A percentile compares a stretch with the other conserved stretches of the same genome.
These are phyloP conservation scores for Xylaria sp. DNA, from an alignment of 2,329 filamentous ascomycete genomes.

Conservation along the genomic window DNA sequence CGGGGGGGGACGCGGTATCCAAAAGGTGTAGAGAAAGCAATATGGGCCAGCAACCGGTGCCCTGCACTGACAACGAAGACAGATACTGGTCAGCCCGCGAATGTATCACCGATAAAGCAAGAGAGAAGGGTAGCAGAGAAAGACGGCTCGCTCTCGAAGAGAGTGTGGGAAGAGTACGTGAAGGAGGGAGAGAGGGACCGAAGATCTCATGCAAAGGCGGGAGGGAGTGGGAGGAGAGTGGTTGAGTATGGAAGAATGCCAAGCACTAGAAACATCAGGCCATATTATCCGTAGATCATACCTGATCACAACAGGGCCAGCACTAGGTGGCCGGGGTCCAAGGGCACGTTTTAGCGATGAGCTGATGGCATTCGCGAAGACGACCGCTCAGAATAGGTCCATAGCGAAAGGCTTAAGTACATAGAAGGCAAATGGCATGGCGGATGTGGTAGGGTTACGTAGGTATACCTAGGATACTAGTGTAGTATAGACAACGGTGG, in stretches of 20 bases:
- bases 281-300: slow-evolving; percentile 51
- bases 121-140: slow-evolving; percentile 29
- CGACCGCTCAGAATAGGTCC: slow-evolving; percentile 18
- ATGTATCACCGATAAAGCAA: slow-evolving; percentile 39
- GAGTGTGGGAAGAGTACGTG: slow-evolving; percentile 27
- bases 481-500: neutral
- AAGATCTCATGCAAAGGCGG: slow-evolving; percentile 39
- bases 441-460: slow-evolving; percentile 8
- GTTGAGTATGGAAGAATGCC: slow-evolving; percentile 39
- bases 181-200: slow-evolving; percentile 34
- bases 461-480: too few species aligned
- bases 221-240: slow-evolving; percentile 41
- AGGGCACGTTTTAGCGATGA: slow-evolving; percentile 19
- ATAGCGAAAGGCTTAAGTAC: neutral
- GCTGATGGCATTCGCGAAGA: slow-evolving; percentile 16
- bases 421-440: slow-evolving; percentile 8
- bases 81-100: slow-evolving; percentile 45
- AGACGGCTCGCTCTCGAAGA: slow-evolving; percentile 28
- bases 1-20: neutral
- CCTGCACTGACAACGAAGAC: slow-evolving; percentile 40
- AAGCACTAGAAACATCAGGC: slow-evolving; percentile 47
- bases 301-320: slow-evolving; percentile 47
- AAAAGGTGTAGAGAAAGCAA: slow-evolving; percentile 32
- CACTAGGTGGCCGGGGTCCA: slow-evolving; percentile 36
- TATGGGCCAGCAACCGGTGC: slow-evolving; percentile 39